Evolutionary conservation across 163 green algal species (phyloP), one percentile per base, ranked within the genome.

Genomic region (Prototheca wickerhamii): DNA sequence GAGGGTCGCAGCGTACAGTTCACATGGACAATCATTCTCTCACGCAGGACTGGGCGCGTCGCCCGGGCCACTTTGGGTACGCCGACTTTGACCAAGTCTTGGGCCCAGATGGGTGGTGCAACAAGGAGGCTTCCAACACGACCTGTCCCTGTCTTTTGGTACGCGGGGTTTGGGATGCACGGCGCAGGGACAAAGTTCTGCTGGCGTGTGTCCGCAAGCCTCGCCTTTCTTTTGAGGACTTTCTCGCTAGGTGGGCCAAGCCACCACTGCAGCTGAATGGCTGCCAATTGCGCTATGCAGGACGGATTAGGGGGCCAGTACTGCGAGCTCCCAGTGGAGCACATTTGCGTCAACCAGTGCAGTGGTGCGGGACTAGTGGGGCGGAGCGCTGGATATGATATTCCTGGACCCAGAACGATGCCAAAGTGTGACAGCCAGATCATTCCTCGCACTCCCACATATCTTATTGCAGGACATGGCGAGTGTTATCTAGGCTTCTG

Each of bases 401-500:
- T 56, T n/a, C n/a, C n/a, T n/a, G n/a, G n/a, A n/a, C n/a, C n/a
- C n/a, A n/a, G n/a, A n/a, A n/a, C n/a, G n/a, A n/a, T n/a, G n/a
- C n/a, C n/a, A n/a, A n/a, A n/a, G n/a, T n/a, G n/a, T n/a, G n/a
- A n/a, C n/a, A n/a, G 49, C 15, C 15, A 17, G 23, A 33, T 56
- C 49, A 8, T n/a, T 56, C 49, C 15, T 29, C 49, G 8, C 49
- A 56, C n/a, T 0, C 15, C n/a, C 46, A 1, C 46, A 26, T 25
- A 23, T 29, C 7, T 55, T 12, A 23, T 12, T 35, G 26, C 52
- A 59, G 80, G 80, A 5, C 52, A 64, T 25, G 86, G 86, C 0
- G 63, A 76, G 26, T 93, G 86, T 61, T 18, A 68, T 26, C 46
- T 44, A 21, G 86, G 86, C 17, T 92, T 85, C 55, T 93, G 86